These are phyloP conservation scores for Venturia carpophila DNA, from an alignment of 2,329 filamentous ascomycete genomes.

Conservation along the genomic window DNA sequence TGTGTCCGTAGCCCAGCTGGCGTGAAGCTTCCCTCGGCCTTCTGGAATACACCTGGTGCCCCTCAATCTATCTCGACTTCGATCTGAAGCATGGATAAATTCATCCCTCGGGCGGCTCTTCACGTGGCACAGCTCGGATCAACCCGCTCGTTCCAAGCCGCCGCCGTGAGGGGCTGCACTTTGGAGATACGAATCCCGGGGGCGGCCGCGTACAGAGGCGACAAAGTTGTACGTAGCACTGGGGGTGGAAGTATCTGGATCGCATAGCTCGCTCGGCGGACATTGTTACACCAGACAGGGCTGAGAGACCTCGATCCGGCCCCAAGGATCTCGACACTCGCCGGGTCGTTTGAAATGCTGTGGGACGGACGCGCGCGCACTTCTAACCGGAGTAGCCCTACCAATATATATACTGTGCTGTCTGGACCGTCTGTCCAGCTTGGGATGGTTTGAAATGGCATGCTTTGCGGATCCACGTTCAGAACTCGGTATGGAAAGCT, in stretches of 20 bases:
- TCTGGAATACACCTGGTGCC: slow-evolving; percentile 2
- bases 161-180: neutral
- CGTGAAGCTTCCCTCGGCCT: neutral
- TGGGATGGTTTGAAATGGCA: too few species aligned
- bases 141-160: neutral
- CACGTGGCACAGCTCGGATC: slow-evolving; percentile 7
- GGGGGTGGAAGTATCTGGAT: neutral
- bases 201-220: neutral
- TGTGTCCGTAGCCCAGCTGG: too few species aligned
- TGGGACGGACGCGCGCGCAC: neutral
- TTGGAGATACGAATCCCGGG: too few species aligned
- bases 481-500: neutral
- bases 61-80: neutral
- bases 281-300: too few species aligned
- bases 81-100: slow-evolving; percentile 13
- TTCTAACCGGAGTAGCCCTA: slow-evolving; percentile 1
- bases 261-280: neutral
- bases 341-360: neutral
- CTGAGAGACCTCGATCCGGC: neutral
- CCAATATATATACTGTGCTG: neutral
- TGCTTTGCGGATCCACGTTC: neutral
- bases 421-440: neutral
- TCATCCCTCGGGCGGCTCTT: slow-evolving; percentile 9
- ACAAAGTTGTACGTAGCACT: neutral
- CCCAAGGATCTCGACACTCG: neutral